A percentile compares a stretch with the other conserved stretches of the same genome.
Conservation (phyloP, 2,329 filamentous ascomycete species). For the Fusarium musae region DNA sequence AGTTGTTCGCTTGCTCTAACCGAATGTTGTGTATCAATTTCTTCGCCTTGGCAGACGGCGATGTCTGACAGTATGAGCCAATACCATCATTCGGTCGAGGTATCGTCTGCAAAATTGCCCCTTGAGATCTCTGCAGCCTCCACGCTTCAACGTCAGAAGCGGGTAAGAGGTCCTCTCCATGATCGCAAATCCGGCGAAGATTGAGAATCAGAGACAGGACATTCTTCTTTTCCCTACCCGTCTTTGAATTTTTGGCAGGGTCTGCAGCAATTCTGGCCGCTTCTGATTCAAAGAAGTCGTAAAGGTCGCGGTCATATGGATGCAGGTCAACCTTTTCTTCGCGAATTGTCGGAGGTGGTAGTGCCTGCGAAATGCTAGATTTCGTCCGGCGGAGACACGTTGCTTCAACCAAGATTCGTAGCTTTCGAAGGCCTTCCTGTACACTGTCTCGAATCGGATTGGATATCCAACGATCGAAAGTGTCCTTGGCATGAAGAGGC, state of each 20-base stretch:
- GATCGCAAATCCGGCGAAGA: slow-evolving; percentile 14
- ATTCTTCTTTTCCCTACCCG: background rate
- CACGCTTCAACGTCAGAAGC: background rate
- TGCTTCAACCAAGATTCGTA: too few relatives aligned
- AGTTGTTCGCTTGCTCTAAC: background rate
- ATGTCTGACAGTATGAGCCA: accelerated
- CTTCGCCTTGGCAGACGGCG: background rate
- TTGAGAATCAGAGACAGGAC: background rate
- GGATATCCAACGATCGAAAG: slow-evolving; percentile 11
- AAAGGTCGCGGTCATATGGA: too few relatives aligned
- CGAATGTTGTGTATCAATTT: background rate
- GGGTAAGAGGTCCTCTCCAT: slow-evolving; percentile 3
- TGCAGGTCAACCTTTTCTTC: too few relatives aligned
- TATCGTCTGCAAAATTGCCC: accelerated
- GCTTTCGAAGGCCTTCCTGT: too few relatives aligned
- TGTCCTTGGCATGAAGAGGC: slow-evolving; percentile 15
- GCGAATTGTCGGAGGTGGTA: too few relatives aligned
- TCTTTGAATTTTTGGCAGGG: accelerated
- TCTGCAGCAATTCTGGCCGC: background rate
- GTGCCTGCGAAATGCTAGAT: too few relatives aligned
- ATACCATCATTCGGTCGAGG: accelerated
- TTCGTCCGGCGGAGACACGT: too few relatives aligned
- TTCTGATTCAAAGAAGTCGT: background rate
- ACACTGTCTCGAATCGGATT: too few relatives aligned
- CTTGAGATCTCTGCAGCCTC: background rate